Conservation (phyloP, 345 rosid genomes). For the Gossypium ekmanianum region DNA sequence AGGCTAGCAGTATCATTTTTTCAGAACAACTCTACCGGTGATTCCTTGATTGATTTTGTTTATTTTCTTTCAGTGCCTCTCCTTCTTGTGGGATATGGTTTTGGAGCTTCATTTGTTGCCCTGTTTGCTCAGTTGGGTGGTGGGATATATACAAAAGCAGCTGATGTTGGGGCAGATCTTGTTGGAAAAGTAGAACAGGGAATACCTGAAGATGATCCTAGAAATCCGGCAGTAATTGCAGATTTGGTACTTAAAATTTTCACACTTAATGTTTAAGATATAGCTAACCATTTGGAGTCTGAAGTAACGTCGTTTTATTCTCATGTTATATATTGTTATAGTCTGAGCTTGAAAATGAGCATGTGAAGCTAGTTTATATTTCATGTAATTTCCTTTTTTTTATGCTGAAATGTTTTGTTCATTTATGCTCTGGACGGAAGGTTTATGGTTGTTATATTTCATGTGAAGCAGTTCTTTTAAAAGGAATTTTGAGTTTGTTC, state of each 20-base stretch:
- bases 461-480: background rate
- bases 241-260: conserved; percentile 66
- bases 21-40: background rate
- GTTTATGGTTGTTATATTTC: background rate
- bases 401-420: background rate
- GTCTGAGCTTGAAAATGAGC: background rate
- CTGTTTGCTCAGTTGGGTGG: conserved; percentile 99
- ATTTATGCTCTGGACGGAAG: background rate
- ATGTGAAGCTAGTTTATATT: background rate
- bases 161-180: conserved; percentile 99
- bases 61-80: conserved; percentile 73
- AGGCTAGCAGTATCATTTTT: background rate
- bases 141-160: conserved; percentile 97
- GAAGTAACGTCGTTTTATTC: background rate
- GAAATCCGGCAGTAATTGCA: conserved; percentile 98
- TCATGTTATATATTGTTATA: background rate
- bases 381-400: background rate
- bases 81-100: conserved; percentile 47
- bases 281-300: background rate
- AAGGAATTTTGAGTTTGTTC: background rate
- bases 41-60: conserved; percentile 23
- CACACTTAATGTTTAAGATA: conserved; percentile 6
- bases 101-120: conserved; percentile 11
- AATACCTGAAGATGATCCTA: conserved; percentile 99
- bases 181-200: conserved; percentile 99